phyloP scores from a whole-genome alignment of 768 basidiomycete genomes.

The Guyanaporus albipodus region DNA sequence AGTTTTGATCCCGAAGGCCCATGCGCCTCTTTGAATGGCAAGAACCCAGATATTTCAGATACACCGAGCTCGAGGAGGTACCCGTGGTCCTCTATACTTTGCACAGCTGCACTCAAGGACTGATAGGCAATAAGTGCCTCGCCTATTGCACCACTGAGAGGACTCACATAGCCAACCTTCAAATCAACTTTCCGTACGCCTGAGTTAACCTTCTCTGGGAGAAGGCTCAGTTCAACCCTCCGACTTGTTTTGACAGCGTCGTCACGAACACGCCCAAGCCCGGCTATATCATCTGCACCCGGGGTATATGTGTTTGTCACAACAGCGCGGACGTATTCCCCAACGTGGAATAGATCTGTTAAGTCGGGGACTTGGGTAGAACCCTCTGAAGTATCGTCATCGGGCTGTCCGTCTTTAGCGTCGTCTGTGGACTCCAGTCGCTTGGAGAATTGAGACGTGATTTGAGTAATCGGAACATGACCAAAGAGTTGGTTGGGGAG shows the following conservation, averaged over 20 bases:
- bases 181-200: conserved; percentile 79
- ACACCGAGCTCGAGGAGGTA: conserved; percentile 87
- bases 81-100: conserved; percentile 91
- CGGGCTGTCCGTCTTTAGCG: conserved; percentile 42
- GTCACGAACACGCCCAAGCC: conserved; percentile 61
- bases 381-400: conserved; percentile 40
- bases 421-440: conserved; percentile 62
- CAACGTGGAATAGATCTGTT: conserved; percentile 69
- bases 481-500: conserved; percentile 94
- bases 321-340: conserved; percentile 80
- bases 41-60: conserved; percentile 74
- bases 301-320: conserved; percentile 67
- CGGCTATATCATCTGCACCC: conserved; percentile 56
- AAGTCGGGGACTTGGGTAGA: conserved; percentile 58
- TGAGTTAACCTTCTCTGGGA: conserved; percentile 80
- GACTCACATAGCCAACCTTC: conserved; percentile 67
- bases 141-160: background rate
- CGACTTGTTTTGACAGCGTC: conserved; percentile 64
- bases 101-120: conserved; percentile 73
- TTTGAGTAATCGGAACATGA: conserved; percentile 91
- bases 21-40: conserved; percentile 70
- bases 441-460: conserved; percentile 74
- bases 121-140: conserved; percentile 27
- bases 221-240: conserved; percentile 79
- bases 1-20: conserved; percentile 35